Conservation (phyloP, 2,329 filamentous ascomycete species). For the Clonostachys rosea region DNA sequence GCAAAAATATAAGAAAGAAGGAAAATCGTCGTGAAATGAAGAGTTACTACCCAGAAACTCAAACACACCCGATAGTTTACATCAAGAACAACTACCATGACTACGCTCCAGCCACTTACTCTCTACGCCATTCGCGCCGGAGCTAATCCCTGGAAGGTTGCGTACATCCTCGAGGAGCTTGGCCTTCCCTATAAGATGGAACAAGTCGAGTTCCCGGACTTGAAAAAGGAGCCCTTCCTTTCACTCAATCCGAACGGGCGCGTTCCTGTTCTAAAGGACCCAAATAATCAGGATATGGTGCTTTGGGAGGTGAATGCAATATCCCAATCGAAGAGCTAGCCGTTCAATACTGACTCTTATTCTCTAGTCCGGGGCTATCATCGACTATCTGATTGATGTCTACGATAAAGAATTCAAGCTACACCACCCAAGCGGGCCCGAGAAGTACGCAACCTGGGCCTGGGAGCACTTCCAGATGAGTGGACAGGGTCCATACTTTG, state of each 20-base stretch:
- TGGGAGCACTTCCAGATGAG: slow-evolving; percentile 3
- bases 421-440: slow-evolving; percentile 1
- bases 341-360: background rate
- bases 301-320: slow-evolving; percentile 14
- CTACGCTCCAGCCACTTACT: too few species aligned
- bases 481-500: slow-evolving; percentile 39
- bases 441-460: background rate
- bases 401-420: slow-evolving; percentile 15
- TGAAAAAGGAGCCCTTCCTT: slow-evolving; percentile 15
- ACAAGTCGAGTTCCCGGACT: slow-evolving; percentile 5
- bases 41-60: too few species aligned
- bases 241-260: slow-evolving; percentile 25
- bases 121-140: background rate
- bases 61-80: too few species aligned
- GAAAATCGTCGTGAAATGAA: too few species aligned
- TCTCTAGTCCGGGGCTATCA: slow-evolving; percentile 13
- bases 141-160: slow-evolving; percentile 10
- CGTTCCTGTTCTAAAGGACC: slow-evolving; percentile 22
- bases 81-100: too few species aligned
- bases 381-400: slow-evolving; percentile 15
- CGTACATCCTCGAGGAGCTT: slow-evolving; percentile 13
- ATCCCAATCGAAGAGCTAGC: background rate
- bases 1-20: too few species aligned
- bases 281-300: slow-evolving; percentile 24
- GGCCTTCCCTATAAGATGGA: slow-evolving; percentile 14